Conservation (phyloP, 1,284 basidiomycete genomes). For the Heterobasidion occidentale region DNA sequence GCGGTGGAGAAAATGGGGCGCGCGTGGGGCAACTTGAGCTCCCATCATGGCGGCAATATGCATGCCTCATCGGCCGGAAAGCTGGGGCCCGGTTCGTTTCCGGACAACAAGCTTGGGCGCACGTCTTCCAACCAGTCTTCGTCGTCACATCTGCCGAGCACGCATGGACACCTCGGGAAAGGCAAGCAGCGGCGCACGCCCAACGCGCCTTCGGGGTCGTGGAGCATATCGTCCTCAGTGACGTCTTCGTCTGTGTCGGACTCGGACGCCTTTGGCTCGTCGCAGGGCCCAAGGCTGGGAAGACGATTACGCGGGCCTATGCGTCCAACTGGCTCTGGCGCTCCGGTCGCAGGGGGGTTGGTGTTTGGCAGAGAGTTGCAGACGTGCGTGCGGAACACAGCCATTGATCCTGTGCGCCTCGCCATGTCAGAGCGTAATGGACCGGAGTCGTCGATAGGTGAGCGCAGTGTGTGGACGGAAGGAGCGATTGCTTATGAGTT, state of each 20-base stretch:
- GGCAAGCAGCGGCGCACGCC: conserved; percentile 41
- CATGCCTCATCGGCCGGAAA: conserved; percentile 27
- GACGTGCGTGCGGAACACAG: conserved; percentile 54
- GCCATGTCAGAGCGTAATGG: conserved; percentile 1
- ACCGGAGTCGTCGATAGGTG: conserved; percentile 3
- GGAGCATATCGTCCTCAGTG: conserved; percentile 35
- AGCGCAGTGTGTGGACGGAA: not conserved
- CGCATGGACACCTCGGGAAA: conserved; percentile 17
- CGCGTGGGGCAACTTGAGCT: conserved; percentile 45
- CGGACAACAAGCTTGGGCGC: conserved; percentile 21
- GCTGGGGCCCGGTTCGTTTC: conserved; percentile 6
- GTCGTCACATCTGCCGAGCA: conserved; percentile 11
- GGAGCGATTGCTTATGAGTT: too few species aligned
- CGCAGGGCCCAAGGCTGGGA: conserved; percentile 45
- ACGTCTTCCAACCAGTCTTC: conserved; percentile 30
- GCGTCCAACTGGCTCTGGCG: conserved; percentile 23
- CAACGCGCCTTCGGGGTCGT: conserved; percentile 48
- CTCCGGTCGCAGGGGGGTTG: conserved; percentile 34
- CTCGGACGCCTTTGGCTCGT: conserved; percentile 32
- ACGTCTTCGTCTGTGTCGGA: conserved; percentile 46
- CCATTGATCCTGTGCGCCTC: conserved; percentile 26
- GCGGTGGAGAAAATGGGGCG: conserved; percentile 70
- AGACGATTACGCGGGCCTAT: conserved; percentile 45
- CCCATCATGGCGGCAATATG: conserved; percentile 28
- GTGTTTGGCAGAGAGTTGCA: conserved; percentile 60